A percentile compares a stretch with the other conserved stretches of the same genome.
Conservation (phyloP, 441 rosid genomes). For the Pelargonium myrrhifolium region DNA sequence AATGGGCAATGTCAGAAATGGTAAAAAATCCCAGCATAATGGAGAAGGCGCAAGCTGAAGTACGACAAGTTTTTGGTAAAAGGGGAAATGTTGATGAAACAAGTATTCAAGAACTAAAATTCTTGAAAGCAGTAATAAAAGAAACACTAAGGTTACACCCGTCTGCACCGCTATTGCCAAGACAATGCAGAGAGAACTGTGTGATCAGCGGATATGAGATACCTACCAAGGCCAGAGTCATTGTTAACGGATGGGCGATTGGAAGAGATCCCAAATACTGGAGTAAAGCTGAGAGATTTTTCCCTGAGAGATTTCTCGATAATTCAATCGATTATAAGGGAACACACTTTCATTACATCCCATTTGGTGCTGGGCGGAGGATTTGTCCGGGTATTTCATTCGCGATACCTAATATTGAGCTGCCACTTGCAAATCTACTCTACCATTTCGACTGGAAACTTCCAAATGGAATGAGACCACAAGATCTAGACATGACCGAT, state of each 20-base stretch:
- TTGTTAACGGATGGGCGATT: not conserved
- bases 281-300: not conserved
- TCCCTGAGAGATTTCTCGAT: not conserved
- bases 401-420: slow-evolving; percentile 5
- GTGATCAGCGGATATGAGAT: not conserved
- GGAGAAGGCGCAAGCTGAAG: slow-evolving; percentile 4
- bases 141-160: slow-evolving; percentile 8
- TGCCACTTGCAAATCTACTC: slow-evolving; percentile 1
- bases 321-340: slow-evolving; percentile 1
- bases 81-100: not conserved
- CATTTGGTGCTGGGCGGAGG: slow-evolving; percentile 10
- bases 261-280: not conserved
- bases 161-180: not conserved
- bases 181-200: not conserved
- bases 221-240: not conserved
- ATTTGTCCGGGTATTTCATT: slow-evolving; percentile 1
- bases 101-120: not conserved
- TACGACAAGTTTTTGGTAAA: not conserved
- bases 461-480: no score
- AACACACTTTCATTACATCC: not conserved
- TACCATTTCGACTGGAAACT: no score
- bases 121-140: slow-evolving; percentile 5
- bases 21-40: not conserved
- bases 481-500: no score
- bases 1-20: slow-evolving; percentile 10